phyloP scores from a whole-genome alignment of 192 early-diverging fungal species.

The Entomortierella chlamydospora region DNA sequence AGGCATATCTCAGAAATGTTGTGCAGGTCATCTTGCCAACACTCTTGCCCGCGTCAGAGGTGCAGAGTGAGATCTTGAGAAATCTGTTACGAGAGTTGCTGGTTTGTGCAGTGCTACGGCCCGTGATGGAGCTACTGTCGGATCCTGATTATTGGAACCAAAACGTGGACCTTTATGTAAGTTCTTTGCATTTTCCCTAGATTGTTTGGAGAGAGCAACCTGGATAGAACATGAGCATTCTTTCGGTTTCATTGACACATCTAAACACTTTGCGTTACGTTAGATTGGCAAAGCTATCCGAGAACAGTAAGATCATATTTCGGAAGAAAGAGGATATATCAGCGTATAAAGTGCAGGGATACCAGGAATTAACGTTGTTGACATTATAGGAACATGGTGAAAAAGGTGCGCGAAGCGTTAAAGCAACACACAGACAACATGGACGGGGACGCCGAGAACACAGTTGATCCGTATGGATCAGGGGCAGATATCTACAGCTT shows the following conservation, averaged over 20 bases:
- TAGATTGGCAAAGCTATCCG: slow-evolving; percentile 62
- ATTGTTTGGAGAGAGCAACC: slow-evolving; percentile 9
- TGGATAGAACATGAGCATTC: neutral
- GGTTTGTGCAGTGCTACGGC: slow-evolving; percentile 73
- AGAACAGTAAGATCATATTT: slow-evolving; percentile 59
- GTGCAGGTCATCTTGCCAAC: slow-evolving; percentile 72
- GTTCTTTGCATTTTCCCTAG: slow-evolving; percentile 5
- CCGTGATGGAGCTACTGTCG: slow-evolving; percentile 71
- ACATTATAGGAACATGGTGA: slow-evolving; percentile 74
- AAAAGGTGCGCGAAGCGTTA: slow-evolving; percentile 73
- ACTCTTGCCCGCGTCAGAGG: slow-evolving; percentile 70
- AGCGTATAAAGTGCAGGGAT: no score
- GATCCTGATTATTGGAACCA: slow-evolving; percentile 94
- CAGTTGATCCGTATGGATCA: slow-evolving; percentile 17
- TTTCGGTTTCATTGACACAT: neutral
- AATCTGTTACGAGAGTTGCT: slow-evolving; percentile 83
- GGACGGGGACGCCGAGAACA: slow-evolving; percentile 27
- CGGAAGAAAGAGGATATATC: no score
- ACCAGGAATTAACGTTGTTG: no score
- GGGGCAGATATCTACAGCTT: slow-evolving; percentile 64
- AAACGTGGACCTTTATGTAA: slow-evolving; percentile 74
- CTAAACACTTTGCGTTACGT: neutral
- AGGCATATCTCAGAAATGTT: slow-evolving; percentile 72
- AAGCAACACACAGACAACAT: slow-evolving; percentile 70
- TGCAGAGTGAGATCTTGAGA: slow-evolving; percentile 66